A percentile compares a stretch with the other conserved stretches of the same genome.
These are phyloP conservation scores for Pseudopithomyces chartarum DNA, from an alignment of 2,329 filamentous ascomycete genomes.

Conservation along the genomic window DNA sequence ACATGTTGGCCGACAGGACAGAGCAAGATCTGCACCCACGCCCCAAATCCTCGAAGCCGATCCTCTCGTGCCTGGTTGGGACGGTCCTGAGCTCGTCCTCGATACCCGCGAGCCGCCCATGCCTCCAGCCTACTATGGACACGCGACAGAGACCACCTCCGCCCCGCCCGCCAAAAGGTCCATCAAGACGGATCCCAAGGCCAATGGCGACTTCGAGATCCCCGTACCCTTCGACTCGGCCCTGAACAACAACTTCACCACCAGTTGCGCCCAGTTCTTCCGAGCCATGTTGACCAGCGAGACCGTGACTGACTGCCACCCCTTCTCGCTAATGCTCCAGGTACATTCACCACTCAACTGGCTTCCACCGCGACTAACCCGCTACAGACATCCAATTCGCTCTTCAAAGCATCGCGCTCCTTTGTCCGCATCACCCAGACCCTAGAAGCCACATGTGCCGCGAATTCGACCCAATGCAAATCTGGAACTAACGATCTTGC, in stretches of 20 bases:
- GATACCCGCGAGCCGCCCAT: conserved; percentile 41
- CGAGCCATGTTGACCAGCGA: conserved; percentile 66
- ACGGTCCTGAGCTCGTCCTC: conserved; percentile 32
- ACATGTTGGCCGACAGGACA: conserved; percentile 36
- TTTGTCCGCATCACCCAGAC: conserved; percentile 74
- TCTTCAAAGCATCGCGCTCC: conserved; percentile 79
- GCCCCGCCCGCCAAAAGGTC: conserved; percentile 30
- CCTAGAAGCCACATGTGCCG: conserved; percentile 77
- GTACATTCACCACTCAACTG: conserved; percentile 51
- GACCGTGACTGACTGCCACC: conserved; percentile 75
- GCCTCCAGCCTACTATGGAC: conserved; percentile 37
- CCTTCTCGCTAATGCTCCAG: conserved; percentile 82
- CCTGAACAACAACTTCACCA: conserved; percentile 59
- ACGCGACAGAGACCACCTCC: conserved; percentile 27
- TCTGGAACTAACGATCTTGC: conserved; percentile 69
- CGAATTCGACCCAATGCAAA: conserved; percentile 69
- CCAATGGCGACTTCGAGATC: conserved; percentile 32
- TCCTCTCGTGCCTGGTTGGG: conserved; percentile 25
- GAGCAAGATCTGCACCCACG: conserved; percentile 22
- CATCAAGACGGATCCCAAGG: conserved; percentile 29
- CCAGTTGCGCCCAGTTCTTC: conserved; percentile 70
- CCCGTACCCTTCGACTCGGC: conserved; percentile 55
- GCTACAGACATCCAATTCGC: conserved; percentile 74
- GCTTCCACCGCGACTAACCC: conserved; percentile 13
- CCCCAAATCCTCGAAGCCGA: conserved; percentile 27